Percentiles rank a stretch among this genome's conserved stretches.
Evolutionary conservation across 2,329 filamentous ascomycete genomes (phyloP).

Genomic region (Paecilomyces niveus): DNA sequence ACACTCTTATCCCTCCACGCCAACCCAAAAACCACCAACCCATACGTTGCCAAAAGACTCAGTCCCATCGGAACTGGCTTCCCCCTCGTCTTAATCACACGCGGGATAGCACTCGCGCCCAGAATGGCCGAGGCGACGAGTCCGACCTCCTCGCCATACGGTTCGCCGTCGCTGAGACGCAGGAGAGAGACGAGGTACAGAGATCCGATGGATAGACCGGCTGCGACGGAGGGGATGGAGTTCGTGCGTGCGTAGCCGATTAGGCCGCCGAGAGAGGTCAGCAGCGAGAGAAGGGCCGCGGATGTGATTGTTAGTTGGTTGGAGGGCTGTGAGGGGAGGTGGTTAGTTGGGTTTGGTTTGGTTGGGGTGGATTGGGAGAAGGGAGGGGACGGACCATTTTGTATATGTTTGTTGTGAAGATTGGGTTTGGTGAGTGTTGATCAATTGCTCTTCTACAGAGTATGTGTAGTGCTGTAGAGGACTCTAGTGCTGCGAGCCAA

Average conservation of each 20-base stretch:
- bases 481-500: too few species aligned
- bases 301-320: constrained; percentile 41
- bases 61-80: constrained; percentile 81
- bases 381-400: background rate
- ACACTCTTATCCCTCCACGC: constrained; percentile 47
- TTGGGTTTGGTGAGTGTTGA: too few species aligned
- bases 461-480: too few species aligned
- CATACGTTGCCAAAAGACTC: constrained; percentile 71
- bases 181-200: constrained; percentile 74
- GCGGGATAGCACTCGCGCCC: constrained; percentile 74
- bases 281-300: constrained; percentile 68
- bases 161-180: constrained; percentile 65
- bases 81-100: constrained; percentile 65
- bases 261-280: constrained; percentile 81
- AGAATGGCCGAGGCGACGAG: constrained; percentile 81
- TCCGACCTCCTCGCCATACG: constrained; percentile 83
- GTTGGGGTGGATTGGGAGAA: background rate
- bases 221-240: constrained; percentile 78
- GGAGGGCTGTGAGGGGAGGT: background rate
- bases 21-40: constrained; percentile 70
- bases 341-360: constrained; percentile 8
- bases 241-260: constrained; percentile 79
- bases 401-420: too few species aligned
- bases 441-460: too few species aligned
- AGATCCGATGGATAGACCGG: constrained; percentile 73